These are phyloP conservation scores for Salix udensis DNA, from an alignment of 345 rosid species.

Conservation along the genomic window DNA sequence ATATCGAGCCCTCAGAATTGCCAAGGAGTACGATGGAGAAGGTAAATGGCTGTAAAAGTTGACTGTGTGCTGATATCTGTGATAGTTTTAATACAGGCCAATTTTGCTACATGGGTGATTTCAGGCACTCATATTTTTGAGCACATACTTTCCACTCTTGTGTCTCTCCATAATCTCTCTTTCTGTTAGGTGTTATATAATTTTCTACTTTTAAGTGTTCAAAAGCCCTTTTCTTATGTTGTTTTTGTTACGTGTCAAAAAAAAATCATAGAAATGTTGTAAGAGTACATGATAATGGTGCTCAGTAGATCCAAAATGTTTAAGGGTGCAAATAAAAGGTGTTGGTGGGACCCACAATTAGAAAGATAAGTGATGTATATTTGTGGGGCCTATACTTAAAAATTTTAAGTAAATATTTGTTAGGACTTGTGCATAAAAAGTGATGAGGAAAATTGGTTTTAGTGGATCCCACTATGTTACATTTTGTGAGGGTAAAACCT, in stretches of 20 bases:
- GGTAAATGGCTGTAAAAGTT: slow-evolving; percentile 30
- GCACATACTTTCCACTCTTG: background rate
- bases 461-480: background rate
- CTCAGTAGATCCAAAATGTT: background rate
- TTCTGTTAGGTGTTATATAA: background rate
- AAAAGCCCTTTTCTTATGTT: background rate
- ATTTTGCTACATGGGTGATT: background rate
- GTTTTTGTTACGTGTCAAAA: background rate
- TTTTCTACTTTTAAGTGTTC: background rate
- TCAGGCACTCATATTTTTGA: background rate
- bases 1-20: slow-evolving; percentile 76
- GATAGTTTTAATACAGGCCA: background rate
- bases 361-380: background rate
- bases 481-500: background rate
- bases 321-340: background rate
- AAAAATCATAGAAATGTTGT: background rate
- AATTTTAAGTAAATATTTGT: background rate
- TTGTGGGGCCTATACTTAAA: background rate
- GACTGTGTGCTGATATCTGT: background rate
- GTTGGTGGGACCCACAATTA: background rate
- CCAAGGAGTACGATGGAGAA: slow-evolving; percentile 85
- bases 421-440: background rate
- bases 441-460: background rate
- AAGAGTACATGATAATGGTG: background rate
- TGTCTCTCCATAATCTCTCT: background rate